These are phyloP conservation scores for Stylosanthes scabra DNA, from an alignment of 331 rosid species.

Conservation along the genomic window DNA sequence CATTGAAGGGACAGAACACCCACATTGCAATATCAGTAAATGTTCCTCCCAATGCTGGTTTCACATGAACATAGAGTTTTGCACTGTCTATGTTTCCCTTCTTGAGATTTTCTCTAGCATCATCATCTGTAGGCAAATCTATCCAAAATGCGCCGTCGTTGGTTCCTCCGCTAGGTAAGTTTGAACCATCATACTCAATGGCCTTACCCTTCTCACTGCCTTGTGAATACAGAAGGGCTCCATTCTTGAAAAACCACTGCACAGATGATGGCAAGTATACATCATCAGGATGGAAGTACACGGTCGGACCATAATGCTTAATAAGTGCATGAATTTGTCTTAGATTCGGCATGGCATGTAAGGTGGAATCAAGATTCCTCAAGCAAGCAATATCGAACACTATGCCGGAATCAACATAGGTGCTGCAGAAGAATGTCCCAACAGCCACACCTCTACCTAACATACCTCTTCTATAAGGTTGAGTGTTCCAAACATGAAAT, in stretches of 20 bases:
- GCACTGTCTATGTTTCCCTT: not conserved
- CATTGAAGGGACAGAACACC: not conserved
- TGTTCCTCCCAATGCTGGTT: slow-evolving; percentile 1
- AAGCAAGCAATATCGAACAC: not conserved
- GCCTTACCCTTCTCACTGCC: not conserved
- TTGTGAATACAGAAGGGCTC: not conserved
- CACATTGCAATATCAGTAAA: not conserved
- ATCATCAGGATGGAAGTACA: not conserved
- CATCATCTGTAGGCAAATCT: not conserved
- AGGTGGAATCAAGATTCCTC: not conserved
- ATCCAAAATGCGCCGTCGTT: not conserved
- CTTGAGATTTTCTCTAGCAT: not conserved
- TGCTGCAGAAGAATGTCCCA: slow-evolving; percentile 9
- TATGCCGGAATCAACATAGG: not conserved
- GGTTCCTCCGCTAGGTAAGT: not conserved
- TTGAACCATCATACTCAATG: not conserved
- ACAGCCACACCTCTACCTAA: not conserved
- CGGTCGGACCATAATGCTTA: not conserved
- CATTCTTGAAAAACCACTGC: not conserved
- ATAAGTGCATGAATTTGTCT: not conserved
- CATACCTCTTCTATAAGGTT: not conserved
- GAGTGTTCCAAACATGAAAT: not conserved
- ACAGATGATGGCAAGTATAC: not conserved
- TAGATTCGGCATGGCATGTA: not conserved
- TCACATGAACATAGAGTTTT: not conserved